Conservation (phyloP, 2,329 filamentous ascomycete genomes). For the Triangularia setosa region DNA sequence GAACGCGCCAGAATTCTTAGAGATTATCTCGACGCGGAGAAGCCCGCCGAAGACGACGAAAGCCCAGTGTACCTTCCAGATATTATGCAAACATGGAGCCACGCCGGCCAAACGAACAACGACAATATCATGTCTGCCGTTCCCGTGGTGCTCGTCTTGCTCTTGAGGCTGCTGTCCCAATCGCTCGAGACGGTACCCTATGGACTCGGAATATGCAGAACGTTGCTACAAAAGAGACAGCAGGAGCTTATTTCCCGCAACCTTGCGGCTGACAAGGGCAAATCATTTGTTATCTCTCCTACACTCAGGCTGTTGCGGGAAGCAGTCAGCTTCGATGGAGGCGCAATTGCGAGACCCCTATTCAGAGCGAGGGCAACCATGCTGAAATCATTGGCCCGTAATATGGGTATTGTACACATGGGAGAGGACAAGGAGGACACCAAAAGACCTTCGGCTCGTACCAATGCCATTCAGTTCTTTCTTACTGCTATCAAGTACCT, state of each 20-base stretch:
- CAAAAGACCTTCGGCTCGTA: conserved; percentile 73
- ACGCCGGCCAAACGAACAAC: conserved; percentile 73
- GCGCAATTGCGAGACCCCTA: conserved; percentile 69
- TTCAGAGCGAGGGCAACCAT: conserved; percentile 76
- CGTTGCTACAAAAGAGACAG: conserved; percentile 75
- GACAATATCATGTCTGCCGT: conserved; percentile 78
- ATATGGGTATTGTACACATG: conserved; percentile 66
- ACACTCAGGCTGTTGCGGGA: conserved; percentile 82
- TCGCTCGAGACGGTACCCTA: conserved; percentile 70
- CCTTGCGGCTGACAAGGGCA: conserved; percentile 73
- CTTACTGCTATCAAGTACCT: conserved; percentile 76
- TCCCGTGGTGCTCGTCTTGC: conserved; percentile 73
- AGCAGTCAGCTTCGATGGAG: conserved; percentile 80
- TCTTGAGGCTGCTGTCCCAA: conserved; percentile 73
- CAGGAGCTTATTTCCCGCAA: conserved; percentile 76
- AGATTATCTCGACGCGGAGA: conserved; percentile 61
- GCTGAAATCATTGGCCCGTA: conserved; percentile 74
- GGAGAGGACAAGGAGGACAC: conserved; percentile 61
- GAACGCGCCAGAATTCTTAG: conserved; percentile 57
- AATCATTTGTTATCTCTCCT: conserved; percentile 85
- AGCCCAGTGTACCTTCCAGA: conserved; percentile 67
- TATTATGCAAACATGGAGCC: conserved; percentile 84
- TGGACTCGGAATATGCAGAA: conserved; percentile 75
- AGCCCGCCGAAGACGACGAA: conserved; percentile 50
- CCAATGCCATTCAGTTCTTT: conserved; percentile 77